Evolutionary conservation across 208 protist genomes (phyloP).

Genomic region (Wallacemonas rigidus): DNA sequence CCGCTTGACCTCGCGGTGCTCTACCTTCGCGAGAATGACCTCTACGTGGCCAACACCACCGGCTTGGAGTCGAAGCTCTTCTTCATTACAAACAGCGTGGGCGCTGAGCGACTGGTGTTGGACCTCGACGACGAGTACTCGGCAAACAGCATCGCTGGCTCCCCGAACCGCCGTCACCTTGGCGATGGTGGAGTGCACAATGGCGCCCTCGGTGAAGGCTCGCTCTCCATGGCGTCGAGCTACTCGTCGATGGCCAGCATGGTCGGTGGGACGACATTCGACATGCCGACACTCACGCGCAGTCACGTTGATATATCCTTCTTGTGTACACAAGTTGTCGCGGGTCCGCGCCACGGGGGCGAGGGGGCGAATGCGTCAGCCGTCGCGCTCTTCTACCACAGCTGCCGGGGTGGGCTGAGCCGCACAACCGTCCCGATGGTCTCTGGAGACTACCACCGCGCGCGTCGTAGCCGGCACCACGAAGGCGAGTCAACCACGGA

Average conservation of each 20-base stretch:
- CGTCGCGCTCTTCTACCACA: slow-evolving; percentile 16
- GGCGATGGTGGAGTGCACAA: slow-evolving; percentile 22
- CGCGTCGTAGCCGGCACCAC: slow-evolving; percentile 12
- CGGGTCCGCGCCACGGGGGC: slow-evolving; percentile 12
- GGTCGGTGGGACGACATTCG: slow-evolving; percentile 23
- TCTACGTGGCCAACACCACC: slow-evolving; percentile 54
- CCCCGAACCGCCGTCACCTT: slow-evolving; percentile 18
- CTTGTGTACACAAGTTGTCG: slow-evolving; percentile 29
- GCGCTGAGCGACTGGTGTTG: slow-evolving; percentile 16
- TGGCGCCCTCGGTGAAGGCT: slow-evolving; percentile 25
- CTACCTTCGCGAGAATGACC: slow-evolving; percentile 60
- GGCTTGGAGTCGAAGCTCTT: slow-evolving; percentile 56
- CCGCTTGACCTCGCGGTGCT: slow-evolving; percentile 51
- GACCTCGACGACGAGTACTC: slow-evolving; percentile 33
- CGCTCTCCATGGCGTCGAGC: slow-evolving; percentile 14
- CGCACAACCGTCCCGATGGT: slow-evolving; percentile 7
- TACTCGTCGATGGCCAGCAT: slow-evolving; percentile 5
- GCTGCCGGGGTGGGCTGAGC: slow-evolving; percentile 11
- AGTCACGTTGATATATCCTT: slow-evolving; percentile 32
- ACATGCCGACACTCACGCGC: slow-evolving; percentile 41
- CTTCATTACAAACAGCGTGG: slow-evolving; percentile 25
- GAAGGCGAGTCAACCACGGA: slow-evolving; percentile 5
- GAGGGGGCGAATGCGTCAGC: background rate
- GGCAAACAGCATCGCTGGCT: slow-evolving; percentile 23
- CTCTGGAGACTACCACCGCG: slow-evolving; percentile 6